A percentile compares a stretch with the other conserved stretches of the same genome.
Evolutionary conservation across 345 rosid genomes (phyloP).

Genomic region (Carallia brachiata): DNA sequence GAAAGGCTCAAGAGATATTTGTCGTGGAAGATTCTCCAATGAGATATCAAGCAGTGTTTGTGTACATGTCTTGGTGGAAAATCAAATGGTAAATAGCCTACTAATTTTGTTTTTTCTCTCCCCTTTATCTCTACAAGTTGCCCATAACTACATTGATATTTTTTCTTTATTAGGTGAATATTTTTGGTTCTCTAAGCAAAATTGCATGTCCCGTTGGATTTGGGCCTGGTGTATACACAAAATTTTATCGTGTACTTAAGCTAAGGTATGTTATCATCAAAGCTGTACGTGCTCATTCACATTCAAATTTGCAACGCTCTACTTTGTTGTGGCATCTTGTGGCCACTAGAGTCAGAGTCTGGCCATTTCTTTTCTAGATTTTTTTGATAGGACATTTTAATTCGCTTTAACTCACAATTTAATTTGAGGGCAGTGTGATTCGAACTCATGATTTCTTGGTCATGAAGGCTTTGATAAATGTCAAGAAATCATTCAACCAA

Average conservation of each 20-base stretch:
- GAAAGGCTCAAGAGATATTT: slow-evolving; percentile 25
- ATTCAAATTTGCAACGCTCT: neutral
- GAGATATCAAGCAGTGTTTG: slow-evolving; percentile 30
- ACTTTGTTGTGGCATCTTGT: neutral
- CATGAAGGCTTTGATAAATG: no score
- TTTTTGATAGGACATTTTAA: no score
- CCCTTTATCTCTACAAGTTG: neutral
- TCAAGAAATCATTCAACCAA: no score
- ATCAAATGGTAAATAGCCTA: slow-evolving; percentile 48
- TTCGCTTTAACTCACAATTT: no score
- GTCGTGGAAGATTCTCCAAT: slow-evolving; percentile 22
- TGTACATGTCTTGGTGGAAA: slow-evolving; percentile 49
- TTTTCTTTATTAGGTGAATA: slow-evolving; percentile 50
- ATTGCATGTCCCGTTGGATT: slow-evolving; percentile 62
- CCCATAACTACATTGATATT: neutral
- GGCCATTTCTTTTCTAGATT: no score
- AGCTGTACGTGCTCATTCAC: neutral
- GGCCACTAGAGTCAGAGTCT: no score
- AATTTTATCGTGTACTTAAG: slow-evolving; percentile 67
- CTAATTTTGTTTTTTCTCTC: neutral
- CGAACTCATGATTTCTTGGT: no score
- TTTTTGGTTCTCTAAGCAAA: slow-evolving; percentile 54
- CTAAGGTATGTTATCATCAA: slow-evolving; percentile 41
- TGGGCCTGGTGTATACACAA: slow-evolving; percentile 62
- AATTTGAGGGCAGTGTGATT: no score